Base-by-base conservation (phyloP, 768 basidiomycete genomes). In the Hypholoma sublateritium region DNA sequence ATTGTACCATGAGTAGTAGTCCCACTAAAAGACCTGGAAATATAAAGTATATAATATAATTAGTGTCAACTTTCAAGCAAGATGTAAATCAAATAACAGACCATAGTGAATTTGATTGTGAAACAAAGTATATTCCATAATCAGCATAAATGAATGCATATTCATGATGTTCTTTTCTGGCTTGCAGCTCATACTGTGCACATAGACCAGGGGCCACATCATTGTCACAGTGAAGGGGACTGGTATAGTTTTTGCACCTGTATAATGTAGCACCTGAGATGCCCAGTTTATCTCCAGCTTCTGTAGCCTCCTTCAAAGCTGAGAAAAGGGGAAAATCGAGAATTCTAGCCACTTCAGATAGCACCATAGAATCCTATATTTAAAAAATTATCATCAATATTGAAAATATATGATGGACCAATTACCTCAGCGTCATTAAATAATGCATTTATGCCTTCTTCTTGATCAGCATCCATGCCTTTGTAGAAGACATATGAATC, bases 141-240 rank as follows among this genome's bases (percentile, higher is more conserved):
- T 57, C 50, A 3, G 22, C 50, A 53, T 16, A 57, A 21, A 57
- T 53, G n/a, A 57, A 53, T 9, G 50, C 14, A 36, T 44, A 57
- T 52, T 57, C 56, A 8, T 22, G 5, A 5, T 6, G 11, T 11
- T 57, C 19, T 36, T 42, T 43, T 2, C 28, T 25, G 13, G 56
- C 56, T 37, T 51, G 50, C 4, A 57, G 50, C 13, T 57, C 19
- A 57, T 42, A 52, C 43, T 57, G 56, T 14, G 50, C 50, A 44
- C 56, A 57, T 13, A 57, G 13, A 2, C 56, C 56, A 21, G 14
- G 37, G 8, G 16, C 14, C 8, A 36, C 17, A 44, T 57, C 56
- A 16, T 52, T 9, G 22, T 57, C 56, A 7, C 21, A 8, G 21
- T 57, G 50, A 14, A 57, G 19, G 7, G 50, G 56, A 52, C 50